Evolutionary conservation across 2,329 filamentous ascomycete species (phyloP), one percentile per base, ranked within the genome.

Genomic region (Parasarocladium wereldwijsianum): DNA sequence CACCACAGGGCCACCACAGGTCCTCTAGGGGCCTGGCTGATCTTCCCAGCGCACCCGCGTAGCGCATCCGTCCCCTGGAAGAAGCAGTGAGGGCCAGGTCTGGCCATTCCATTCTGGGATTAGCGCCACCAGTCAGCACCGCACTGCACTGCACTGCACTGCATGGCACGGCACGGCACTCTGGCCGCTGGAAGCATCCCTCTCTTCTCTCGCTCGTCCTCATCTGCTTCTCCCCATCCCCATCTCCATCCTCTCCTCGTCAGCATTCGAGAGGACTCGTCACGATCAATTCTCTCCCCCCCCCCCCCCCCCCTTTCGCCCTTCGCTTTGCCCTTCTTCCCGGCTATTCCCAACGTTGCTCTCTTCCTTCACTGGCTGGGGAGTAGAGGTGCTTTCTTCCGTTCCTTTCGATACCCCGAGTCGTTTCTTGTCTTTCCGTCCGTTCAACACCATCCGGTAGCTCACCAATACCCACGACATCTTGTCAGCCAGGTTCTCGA

Each of bases 261-360:
- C 28, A 30, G 11, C n/a, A 17, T 23, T 21, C 20, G 23, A 21
- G 28, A 30, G 19, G 24, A 5, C 12, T 40, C 37, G 36, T 29
- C 32, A 25, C 36, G 34, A 36, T 38, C 38, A 38, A 34, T 38
- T 42, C 34, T 36, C 33, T 32, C 37, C 36, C 36, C 40, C 38
- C 38, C 36, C 51, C 57, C 21, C 49, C 47, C 17, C 41, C 39
- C 37, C 27, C 26, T 29, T 29, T 28, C 57, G 54, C n/a, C 58
- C 57, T 36, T 64, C 64, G 37, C 35, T 29, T 35, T 33, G 23
- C 32, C 30, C 32, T 37, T 32, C 35, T 37, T 31, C 27, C 32
- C 15, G 32, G 36, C 31, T 40, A 26, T 33, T 32, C 24, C 27
- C 29, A 34, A 19, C 34, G 26, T 32, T 45, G 57, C 58, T 34